Conservation (phyloP, 805 yeast genomes). For the Sugiyamaella chiloensis region DNA sequence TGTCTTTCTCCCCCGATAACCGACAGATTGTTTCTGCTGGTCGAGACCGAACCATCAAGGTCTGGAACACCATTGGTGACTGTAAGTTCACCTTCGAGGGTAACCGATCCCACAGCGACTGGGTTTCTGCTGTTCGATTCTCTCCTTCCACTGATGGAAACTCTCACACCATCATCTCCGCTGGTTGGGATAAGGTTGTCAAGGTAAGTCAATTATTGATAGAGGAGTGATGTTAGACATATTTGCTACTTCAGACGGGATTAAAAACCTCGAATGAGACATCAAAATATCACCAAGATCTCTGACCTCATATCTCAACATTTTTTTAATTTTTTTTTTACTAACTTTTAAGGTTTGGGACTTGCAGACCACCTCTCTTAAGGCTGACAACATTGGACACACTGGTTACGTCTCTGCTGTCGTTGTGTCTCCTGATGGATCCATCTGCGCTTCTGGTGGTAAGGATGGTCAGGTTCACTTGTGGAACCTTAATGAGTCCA, state of each 20-base stretch:
- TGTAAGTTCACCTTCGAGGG: constrained; percentile 80
- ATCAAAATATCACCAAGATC: constrained; percentile 95
- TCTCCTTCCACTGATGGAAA: constrained; percentile 64
- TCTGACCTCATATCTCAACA: too few relatives aligned
- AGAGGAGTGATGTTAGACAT: constrained; percentile 69
- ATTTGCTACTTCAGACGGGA: constrained; percentile 99
- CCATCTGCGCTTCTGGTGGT: constrained; percentile 99
- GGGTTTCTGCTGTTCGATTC: constrained; percentile 98
- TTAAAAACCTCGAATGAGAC: constrained; percentile 95
- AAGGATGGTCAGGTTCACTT: constrained; percentile 98
- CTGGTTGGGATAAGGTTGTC: constrained; percentile 98
- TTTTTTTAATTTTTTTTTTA: constrained; percentile 1
- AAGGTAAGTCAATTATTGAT: constrained; percentile 72
- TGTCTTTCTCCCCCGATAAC: constrained; percentile 92
- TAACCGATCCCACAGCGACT: constrained; percentile 87
- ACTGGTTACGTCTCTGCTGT: constrained; percentile 96
- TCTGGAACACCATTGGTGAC: constrained; percentile 99
- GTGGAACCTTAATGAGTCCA: constrained; percentile 90
- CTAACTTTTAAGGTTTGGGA: constrained; percentile 78
- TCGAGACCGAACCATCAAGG: constrained; percentile 97
- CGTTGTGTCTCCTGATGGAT: constrained; percentile 99
- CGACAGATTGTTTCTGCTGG: constrained; percentile 98
- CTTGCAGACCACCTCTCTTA: constrained; percentile 73
- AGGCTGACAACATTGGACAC: constrained; percentile 98
- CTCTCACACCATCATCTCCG: constrained; percentile 80